Evolutionary conservation across 495 filamentous ascomycete species (phyloP).

Genomic region (Neurospora sp.): DNA sequence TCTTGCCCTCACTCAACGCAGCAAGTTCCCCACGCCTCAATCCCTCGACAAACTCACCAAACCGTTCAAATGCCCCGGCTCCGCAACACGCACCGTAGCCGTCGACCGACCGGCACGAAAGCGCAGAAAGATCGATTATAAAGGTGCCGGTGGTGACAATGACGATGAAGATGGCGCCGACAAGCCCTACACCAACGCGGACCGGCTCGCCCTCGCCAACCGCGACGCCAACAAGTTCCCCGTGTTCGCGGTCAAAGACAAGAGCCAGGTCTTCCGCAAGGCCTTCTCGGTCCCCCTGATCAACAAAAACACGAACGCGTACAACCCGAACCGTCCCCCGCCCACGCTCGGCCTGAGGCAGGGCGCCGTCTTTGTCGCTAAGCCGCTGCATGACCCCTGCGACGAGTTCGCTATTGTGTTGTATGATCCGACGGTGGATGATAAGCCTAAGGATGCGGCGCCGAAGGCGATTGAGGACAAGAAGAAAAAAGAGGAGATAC

Average conservation of each 20-base stretch:
- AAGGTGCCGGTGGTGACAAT: slow-evolving; percentile 66
- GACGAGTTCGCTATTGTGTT: slow-evolving; percentile 96
- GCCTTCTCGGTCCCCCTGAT: slow-evolving; percentile 80
- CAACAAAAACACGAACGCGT: slow-evolving; percentile 62
- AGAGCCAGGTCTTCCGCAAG: slow-evolving; percentile 66
- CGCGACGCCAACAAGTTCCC: slow-evolving; percentile 85
- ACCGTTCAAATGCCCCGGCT: slow-evolving; percentile 91
- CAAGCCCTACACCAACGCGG: slow-evolving; percentile 81
- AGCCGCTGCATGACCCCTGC: slow-evolving; percentile 85
- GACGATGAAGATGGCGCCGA: slow-evolving; percentile 56
- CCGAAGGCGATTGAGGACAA: slow-evolving; percentile 27
- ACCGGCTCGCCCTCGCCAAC: slow-evolving; percentile 75
- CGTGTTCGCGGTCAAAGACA: slow-evolving; percentile 83
- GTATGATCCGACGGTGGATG: slow-evolving; percentile 91
- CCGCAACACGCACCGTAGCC: slow-evolving; percentile 56
- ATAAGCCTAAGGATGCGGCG: slow-evolving; percentile 48
- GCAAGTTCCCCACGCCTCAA: slow-evolving; percentile 33
- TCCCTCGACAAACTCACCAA: slow-evolving; percentile 61
- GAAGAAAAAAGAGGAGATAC: slow-evolving; percentile 25
- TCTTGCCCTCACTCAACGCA: background rate
- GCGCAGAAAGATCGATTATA: slow-evolving; percentile 81
- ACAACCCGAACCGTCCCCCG: slow-evolving; percentile 68
- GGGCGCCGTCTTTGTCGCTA: slow-evolving; percentile 78
- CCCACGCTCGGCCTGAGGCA: slow-evolving; percentile 79
- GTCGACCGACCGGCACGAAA: slow-evolving; percentile 81